Percentiles rank a stretch among this genome's conserved stretches.
phyloP scores from a whole-genome alignment of 2,329 filamentous ascomycete genomes.

The Cercospora citrullina region DNA sequence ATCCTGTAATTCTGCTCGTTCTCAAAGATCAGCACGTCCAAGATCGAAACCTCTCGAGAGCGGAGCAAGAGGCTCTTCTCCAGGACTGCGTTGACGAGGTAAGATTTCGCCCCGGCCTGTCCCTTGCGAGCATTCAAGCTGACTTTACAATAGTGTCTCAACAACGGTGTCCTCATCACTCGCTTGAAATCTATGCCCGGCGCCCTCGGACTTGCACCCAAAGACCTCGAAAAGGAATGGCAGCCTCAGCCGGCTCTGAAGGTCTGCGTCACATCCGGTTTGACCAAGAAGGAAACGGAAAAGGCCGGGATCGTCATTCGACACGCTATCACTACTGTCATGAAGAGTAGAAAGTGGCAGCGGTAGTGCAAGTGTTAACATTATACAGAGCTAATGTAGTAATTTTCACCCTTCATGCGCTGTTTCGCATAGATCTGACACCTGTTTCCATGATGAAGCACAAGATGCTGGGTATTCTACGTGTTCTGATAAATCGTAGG shows the following conservation, averaged over 20 bases:
- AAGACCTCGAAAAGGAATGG: constrained; percentile 63
- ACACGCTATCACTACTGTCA: constrained; percentile 90
- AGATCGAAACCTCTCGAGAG: constrained; percentile 62
- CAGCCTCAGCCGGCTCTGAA: constrained; percentile 80
- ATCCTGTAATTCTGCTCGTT: constrained; percentile 80
- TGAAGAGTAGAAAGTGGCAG: constrained; percentile 54
- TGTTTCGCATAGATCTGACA: neutral
- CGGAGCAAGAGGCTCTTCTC: constrained; percentile 78
- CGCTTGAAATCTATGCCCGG: constrained; percentile 74
- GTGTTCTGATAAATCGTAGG: neutral
- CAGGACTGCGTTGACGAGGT: constrained; percentile 97
- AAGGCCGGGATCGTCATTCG: constrained; percentile 85
- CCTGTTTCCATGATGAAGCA: neutral
- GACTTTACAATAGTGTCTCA: constrained; percentile 61
- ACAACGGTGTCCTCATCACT: constrained; percentile 87
- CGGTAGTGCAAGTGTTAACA: neutral
- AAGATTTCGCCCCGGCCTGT: constrained; percentile 36
- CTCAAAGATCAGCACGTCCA: constrained; percentile 81
- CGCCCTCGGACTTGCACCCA: constrained; percentile 59
- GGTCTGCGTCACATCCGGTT: constrained; percentile 81
- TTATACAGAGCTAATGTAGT: neutral
- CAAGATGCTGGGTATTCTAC: neutral
- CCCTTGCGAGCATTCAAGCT: constrained; percentile 1
- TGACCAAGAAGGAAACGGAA: constrained; percentile 93
- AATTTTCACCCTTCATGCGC: neutral